phyloP scores from a whole-genome alignment of 2,329 filamentous ascomycete species.

The Triangularia setosa region DNA sequence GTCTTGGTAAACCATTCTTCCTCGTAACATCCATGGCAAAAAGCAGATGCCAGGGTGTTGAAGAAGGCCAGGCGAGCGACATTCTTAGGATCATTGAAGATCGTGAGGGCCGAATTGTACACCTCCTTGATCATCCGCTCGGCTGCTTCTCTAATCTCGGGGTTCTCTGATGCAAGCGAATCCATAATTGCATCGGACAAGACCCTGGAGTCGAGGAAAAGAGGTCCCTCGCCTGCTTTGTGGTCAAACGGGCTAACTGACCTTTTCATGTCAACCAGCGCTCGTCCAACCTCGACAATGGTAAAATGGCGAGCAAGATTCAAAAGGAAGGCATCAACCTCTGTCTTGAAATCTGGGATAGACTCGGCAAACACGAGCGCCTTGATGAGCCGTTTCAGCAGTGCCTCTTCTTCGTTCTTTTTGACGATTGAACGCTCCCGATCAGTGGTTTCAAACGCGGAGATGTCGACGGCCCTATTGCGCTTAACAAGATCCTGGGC shows the following conservation, averaged over 20 bases:
- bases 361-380: constrained; percentile 83
- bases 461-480: constrained; percentile 67
- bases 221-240: constrained; percentile 76
- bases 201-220: constrained; percentile 81
- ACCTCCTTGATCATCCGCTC: constrained; percentile 74
- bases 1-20: constrained; percentile 99
- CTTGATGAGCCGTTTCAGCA: constrained; percentile 82
- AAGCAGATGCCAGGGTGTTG: constrained; percentile 72
- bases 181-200: constrained; percentile 88
- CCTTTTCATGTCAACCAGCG: constrained; percentile 77
- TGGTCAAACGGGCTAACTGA: constrained; percentile 77
- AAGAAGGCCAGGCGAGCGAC: constrained; percentile 82
- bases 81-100: constrained; percentile 71
- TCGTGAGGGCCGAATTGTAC: constrained; percentile 68
- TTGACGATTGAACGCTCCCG: constrained; percentile 80
- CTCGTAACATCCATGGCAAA: constrained; percentile 92
- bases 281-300: constrained; percentile 80
- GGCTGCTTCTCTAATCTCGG: constrained; percentile 75
- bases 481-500: constrained; percentile 76
- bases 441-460: constrained; percentile 70
- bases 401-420: constrained; percentile 77
- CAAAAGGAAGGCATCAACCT: constrained; percentile 70
- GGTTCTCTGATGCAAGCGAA: constrained; percentile 80
- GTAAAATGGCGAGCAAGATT: constrained; percentile 88
- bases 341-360: constrained; percentile 71